phyloP scores from a whole-genome alignment of 208 protist genomes.

The Acanthamoeba culbertsoni region DNA sequence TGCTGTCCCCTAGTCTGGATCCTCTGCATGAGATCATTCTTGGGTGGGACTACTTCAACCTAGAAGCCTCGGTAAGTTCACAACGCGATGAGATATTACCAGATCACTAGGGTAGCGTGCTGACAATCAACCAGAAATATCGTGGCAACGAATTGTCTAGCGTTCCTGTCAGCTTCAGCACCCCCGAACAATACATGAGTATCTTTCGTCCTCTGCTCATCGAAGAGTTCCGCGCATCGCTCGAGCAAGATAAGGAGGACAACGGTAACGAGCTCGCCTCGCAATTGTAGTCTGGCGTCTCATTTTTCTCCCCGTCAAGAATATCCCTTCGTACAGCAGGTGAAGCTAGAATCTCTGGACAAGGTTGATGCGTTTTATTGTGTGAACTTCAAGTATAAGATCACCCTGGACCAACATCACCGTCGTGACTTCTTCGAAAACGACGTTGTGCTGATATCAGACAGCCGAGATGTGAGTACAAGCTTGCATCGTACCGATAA shows the following conservation, averaged over 20 bases:
- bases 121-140: neutral
- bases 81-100: neutral
- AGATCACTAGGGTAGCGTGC: neutral
- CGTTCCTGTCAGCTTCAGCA: conserved; percentile 37
- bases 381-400: conserved; percentile 7
- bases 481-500: too few relatives aligned
- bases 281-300: neutral
- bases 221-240: conserved; percentile 72
- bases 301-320: neutral
- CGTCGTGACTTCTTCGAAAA: conserved; percentile 38
- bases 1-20: neutral
- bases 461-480: too few relatives aligned
- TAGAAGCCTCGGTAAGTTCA: conserved; percentile 3
- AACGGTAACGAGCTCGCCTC: neutral
- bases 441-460: conserved; percentile 53
- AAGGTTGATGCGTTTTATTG: conserved; percentile 56
- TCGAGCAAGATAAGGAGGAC: conserved; percentile 58
- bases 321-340: neutral
- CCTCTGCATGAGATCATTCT: conserved; percentile 36
- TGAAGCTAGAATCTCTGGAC: neutral
- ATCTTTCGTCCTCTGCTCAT: conserved; percentile 74
- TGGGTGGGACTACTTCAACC: conserved; percentile 43
- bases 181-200: conserved; percentile 62
- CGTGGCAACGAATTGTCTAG: too few relatives aligned
- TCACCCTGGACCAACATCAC: neutral